Base-by-base conservation (phyloP, 345 rosid genomes). In the Gossypium thurberi region DNA sequence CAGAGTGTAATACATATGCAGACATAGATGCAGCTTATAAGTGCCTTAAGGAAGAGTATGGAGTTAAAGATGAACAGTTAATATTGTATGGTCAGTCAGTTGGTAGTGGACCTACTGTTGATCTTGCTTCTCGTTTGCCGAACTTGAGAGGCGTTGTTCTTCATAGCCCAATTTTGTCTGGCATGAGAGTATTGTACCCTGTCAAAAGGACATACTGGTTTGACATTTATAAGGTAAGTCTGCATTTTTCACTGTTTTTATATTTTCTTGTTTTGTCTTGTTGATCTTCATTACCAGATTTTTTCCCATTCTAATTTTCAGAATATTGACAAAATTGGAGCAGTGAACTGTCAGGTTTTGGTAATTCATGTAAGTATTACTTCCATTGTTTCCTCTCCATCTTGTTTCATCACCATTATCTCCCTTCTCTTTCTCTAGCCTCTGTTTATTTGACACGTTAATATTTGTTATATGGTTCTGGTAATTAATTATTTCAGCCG, bases 21-120 rank as follows among this genome's bases (percentile, higher is more conserved):
- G 99, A 92, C 80, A 87, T 92, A 77, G 97, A 92, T 74, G 90
- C 98, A 10, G 88, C 81, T 28, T 92, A 95, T 80, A 87, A 77
- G 50, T 95, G 99, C 80, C 94, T 95, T 62, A 88, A 78, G 81
- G 99, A 95, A 62, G 87, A 84, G 46, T 95, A 89, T 76, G 98
- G 92, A 26, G 86, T 95, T 20, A 85, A 86, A 78, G 98, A 95
- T 77, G 99, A 95, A 60, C 90, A 92, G 73, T 76, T 92, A 74
- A 95, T 95, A 80, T 77, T 92, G 69, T 95, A 90, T 61, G 99
- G 99, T 28, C 99, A 95, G 79, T 95, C 99, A 73, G 99, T 95
- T 70, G 99, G 99, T 65, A 92, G 97, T 75, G 99, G 99, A 73
- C 99, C 98, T 0, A 95, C 99, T 2, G 83, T 92, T 76, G 99